Conservation (phyloP, 2,329 filamentous ascomycete species). For the Epichloe sp. region DNA sequence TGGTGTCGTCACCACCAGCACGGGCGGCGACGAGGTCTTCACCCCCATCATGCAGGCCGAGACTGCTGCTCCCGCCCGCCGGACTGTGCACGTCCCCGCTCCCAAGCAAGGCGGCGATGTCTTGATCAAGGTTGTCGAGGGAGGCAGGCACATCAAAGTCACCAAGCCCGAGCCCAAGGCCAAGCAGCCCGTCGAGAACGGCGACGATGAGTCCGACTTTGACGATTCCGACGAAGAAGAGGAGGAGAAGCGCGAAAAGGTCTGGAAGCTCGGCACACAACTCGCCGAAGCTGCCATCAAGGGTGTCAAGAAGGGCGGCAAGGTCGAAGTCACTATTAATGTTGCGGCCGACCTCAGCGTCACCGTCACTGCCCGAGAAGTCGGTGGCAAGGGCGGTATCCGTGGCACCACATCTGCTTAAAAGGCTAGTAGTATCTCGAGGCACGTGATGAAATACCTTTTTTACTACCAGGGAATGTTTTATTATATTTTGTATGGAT, state of each 20-base stretch:
- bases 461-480: not conserved
- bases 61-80: slow-evolving; percentile 79
- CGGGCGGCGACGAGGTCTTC: slow-evolving; percentile 55
- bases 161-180: slow-evolving; percentile 73
- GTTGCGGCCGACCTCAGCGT: slow-evolving; percentile 68
- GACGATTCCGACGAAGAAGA: slow-evolving; percentile 59
- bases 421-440: not conserved
- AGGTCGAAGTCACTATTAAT: slow-evolving; percentile 90
- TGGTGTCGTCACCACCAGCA: slow-evolving; percentile 59
- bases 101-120: slow-evolving; percentile 78
- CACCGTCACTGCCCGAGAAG: slow-evolving; percentile 69
- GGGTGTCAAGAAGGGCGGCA: slow-evolving; percentile 73
- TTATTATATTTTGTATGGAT: not conserved
- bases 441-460: not conserved
- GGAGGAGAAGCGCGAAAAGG: slow-evolving; percentile 77
- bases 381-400: slow-evolving; percentile 76
- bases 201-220: slow-evolving; percentile 42
- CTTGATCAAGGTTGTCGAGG: slow-evolving; percentile 78
- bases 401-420: slow-evolving; percentile 40
- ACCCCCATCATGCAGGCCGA: slow-evolving; percentile 70
- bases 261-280: slow-evolving; percentile 75
- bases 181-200: slow-evolving; percentile 55
- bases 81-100: slow-evolving; percentile 64
- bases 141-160: slow-evolving; percentile 81
- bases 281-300: slow-evolving; percentile 79